Percentiles rank a stretch among this genome's conserved stretches.
Conservation (phyloP, 139 green algal genomes). For the Volvox africanus region DNA sequence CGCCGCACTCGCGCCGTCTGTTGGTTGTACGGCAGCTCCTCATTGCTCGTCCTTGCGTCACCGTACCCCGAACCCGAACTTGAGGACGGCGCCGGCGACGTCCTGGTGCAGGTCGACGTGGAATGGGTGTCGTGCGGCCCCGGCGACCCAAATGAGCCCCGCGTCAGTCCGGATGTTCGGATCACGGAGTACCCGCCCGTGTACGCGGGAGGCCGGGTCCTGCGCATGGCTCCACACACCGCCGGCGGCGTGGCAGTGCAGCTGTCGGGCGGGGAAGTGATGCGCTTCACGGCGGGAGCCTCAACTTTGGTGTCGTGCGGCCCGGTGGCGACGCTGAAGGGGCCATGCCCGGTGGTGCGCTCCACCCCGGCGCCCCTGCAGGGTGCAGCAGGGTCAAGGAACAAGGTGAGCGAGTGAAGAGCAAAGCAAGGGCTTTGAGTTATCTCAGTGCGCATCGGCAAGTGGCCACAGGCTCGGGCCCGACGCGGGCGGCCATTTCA, state of each 20-base stretch:
- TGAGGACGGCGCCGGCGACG: conserved; percentile 46
- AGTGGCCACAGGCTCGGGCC: too few relatives aligned
- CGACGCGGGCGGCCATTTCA: too few relatives aligned
- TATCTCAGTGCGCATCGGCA: too few relatives aligned
- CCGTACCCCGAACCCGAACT: conserved; percentile 48
- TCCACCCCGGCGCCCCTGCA: not conserved
- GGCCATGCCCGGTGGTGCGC: not conserved
- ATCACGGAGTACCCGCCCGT: conserved; percentile 11
- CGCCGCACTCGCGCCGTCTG: conserved; percentile 34
- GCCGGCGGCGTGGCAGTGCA: conserved; percentile 52
- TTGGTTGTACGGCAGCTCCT: conserved; percentile 36
- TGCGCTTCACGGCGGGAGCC: conserved; percentile 1
- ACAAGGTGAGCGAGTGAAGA: too few relatives aligned
- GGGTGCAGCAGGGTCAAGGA: too few relatives aligned
- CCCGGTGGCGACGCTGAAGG: not conserved
- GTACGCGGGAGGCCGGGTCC: conserved; percentile 22
- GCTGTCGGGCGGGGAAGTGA: conserved; percentile 37
- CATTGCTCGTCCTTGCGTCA: conserved; percentile 61
- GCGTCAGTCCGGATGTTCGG: not conserved
- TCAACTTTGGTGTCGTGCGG: not conserved
- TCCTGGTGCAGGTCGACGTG: conserved; percentile 53
- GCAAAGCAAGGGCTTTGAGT: too few relatives aligned
- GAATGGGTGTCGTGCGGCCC: conserved; percentile 26
- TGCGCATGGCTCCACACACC: conserved; percentile 40
- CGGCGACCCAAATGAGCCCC: conserved; percentile 7